phyloP scores from a whole-genome alignment of 2,329 filamentous ascomycete species.

The Cercospora beticola region DNA sequence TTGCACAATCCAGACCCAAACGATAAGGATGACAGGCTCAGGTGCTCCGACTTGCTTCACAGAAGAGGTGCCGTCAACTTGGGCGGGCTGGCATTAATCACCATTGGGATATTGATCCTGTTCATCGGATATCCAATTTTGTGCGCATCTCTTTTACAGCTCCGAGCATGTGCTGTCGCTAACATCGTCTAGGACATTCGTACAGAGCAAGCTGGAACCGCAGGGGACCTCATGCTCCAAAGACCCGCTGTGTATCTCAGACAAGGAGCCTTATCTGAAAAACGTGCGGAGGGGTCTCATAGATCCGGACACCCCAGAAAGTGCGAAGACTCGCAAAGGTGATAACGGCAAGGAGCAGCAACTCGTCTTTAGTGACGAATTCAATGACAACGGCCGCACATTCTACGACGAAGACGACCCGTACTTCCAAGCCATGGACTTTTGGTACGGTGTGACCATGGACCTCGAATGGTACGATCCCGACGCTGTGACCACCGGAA shows the following conservation, averaged over 20 bases:
- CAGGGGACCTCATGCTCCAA: constrained; percentile 41
- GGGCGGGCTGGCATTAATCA: constrained; percentile 61
- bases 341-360: constrained; percentile 61
- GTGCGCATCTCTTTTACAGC: constrained; percentile 47
- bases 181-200: constrained; percentile 54
- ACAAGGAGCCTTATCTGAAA: constrained; percentile 53
- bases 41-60: constrained; percentile 62
- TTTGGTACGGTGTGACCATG: constrained; percentile 69
- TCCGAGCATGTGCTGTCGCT: constrained; percentile 8
- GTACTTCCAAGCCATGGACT: constrained; percentile 65
- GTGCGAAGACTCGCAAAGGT: constrained; percentile 56
- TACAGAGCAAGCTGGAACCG: constrained; percentile 46
- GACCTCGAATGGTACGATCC: constrained; percentile 60
- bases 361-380: constrained; percentile 70
- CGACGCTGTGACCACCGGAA: constrained; percentile 45
- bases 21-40: constrained; percentile 59
- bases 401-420: constrained; percentile 72
- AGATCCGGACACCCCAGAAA: constrained; percentile 65
- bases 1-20: constrained; percentile 68
- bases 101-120: constrained; percentile 60
- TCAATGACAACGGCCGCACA: constrained; percentile 64
- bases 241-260: constrained; percentile 50
- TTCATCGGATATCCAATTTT: constrained; percentile 70
- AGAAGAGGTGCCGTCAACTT: constrained; percentile 64
- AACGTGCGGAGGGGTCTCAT: constrained; percentile 63